Evolutionary conservation across 2,329 filamentous ascomycete species (phyloP).

Genomic region (Aspergillus sp.): DNA sequence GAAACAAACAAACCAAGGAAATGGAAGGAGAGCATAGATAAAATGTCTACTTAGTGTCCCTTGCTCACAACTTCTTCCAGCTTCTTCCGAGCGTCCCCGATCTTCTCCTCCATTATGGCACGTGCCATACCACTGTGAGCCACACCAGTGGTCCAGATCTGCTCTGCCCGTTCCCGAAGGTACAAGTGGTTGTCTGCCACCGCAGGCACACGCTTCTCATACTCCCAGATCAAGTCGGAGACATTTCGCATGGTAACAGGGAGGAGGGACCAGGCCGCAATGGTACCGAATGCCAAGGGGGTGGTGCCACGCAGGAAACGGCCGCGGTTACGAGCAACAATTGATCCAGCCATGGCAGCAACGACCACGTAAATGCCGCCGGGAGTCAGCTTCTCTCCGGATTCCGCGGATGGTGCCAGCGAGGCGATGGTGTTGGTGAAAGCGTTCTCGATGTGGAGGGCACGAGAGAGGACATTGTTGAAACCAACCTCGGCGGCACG

Average conservation of each 20-base stretch:
- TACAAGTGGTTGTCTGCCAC: constrained; percentile 78
- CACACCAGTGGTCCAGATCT: constrained; percentile 71
- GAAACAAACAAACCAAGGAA: constrained; percentile 13
- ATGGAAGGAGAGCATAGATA: background rate
- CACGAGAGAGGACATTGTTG: constrained; percentile 77
- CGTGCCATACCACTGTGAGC: constrained; percentile 71
- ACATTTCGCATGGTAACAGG: constrained; percentile 91
- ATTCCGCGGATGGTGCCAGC: constrained; percentile 80
- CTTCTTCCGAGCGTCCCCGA: constrained; percentile 70
- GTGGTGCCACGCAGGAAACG: constrained; percentile 75
- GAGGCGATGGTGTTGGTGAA: constrained; percentile 88
- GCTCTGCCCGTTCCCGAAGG: constrained; percentile 66
- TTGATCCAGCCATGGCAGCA: constrained; percentile 90
- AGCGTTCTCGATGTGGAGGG: constrained; percentile 81
- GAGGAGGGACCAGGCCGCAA: constrained; percentile 79
- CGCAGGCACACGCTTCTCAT: constrained; percentile 84
- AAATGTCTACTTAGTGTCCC: constrained; percentile 62
- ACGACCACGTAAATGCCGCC: constrained; percentile 91
- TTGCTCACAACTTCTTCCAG: constrained; percentile 90
- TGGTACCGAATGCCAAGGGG: constrained; percentile 77
- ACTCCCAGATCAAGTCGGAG: constrained; percentile 82
- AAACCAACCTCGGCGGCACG: constrained; percentile 75
- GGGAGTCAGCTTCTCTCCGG: constrained; percentile 84
- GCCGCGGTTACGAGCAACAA: constrained; percentile 83
- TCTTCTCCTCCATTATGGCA: constrained; percentile 76